Evolutionary conservation across 2,329 filamentous ascomycete species (phyloP).

Genomic region (Tympanopsis confertula): DNA sequence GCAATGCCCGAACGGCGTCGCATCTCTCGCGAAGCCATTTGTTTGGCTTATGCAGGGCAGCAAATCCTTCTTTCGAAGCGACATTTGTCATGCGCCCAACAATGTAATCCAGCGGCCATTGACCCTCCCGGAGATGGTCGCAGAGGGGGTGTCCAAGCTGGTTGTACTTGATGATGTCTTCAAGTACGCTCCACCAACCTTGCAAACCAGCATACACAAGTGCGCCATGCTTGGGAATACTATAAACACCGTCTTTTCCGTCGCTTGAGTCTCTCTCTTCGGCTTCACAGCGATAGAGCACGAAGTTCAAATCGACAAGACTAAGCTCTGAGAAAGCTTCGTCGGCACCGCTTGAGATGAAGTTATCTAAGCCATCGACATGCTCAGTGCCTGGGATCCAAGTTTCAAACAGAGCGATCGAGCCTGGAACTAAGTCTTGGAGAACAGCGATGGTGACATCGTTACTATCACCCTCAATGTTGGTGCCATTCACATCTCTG

Average conservation of each 20-base stretch:
- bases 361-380: conserved; percentile 70
- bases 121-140: conserved; percentile 79
- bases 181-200: conserved; percentile 92
- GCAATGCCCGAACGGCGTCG: conserved; percentile 72
- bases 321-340: conserved; percentile 65
- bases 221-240: conserved; percentile 70
- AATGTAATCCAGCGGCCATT: conserved; percentile 88
- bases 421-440: conserved; percentile 79
- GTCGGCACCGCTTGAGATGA: conserved; percentile 70
- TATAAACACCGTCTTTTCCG: conserved; percentile 77
- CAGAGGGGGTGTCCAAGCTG: conserved; percentile 87
- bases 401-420: conserved; percentile 89
- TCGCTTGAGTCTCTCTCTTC: conserved; percentile 72
- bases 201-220: conserved; percentile 94
- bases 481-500: conserved; percentile 60
- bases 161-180: conserved; percentile 75
- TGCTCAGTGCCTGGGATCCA: conserved; percentile 86
- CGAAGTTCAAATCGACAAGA: conserved; percentile 77
- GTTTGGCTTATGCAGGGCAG: conserved; percentile 51
- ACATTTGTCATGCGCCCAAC: conserved; percentile 66
- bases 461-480: conserved; percentile 58
- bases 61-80: conserved; percentile 49
- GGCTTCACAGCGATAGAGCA: conserved; percentile 81
- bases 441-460: conserved; percentile 72
- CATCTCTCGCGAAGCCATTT: conserved; percentile 77